Conservation (phyloP, 2,329 filamentous ascomycete species). For the Pezicula neosporulosa region DNA sequence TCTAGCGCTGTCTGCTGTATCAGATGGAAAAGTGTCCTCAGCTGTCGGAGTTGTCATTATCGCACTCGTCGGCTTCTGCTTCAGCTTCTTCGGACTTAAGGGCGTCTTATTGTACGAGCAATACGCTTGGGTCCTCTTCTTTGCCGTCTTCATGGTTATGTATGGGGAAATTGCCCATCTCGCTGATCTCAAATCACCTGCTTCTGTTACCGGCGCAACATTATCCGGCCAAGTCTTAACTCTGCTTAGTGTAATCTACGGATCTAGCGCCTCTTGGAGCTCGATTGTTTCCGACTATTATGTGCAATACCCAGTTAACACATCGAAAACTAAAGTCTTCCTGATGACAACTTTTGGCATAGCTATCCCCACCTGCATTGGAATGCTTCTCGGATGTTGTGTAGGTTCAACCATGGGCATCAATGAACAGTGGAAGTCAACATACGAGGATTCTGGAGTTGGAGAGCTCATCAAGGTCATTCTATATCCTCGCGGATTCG, state of each 20-base stretch:
- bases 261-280: slow-evolving; percentile 45
- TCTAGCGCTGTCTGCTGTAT: slow-evolving; percentile 16
- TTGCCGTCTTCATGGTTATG: slow-evolving; percentile 46
- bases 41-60: slow-evolving; percentile 18
- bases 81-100: slow-evolving; percentile 23
- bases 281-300: slow-evolving; percentile 44
- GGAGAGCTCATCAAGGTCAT: slow-evolving; percentile 42
- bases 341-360: slow-evolving; percentile 10
- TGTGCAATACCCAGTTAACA: slow-evolving; percentile 43
- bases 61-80: slow-evolving; percentile 18
- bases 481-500: slow-evolving; percentile 41
- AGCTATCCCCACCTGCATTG: slow-evolving; percentile 36
- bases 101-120: slow-evolving; percentile 18
- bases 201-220: slow-evolving; percentile 31
- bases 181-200: slow-evolving; percentile 35
- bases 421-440: slow-evolving; percentile 34
- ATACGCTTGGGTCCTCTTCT: slow-evolving; percentile 30
- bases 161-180: slow-evolving; percentile 40
- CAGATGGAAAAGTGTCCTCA: slow-evolving; percentile 12
- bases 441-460: slow-evolving; percentile 36
- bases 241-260: slow-evolving; percentile 43
- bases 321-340: slow-evolving; percentile 24
- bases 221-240: slow-evolving; percentile 37
- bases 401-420: slow-evolving; percentile 39
- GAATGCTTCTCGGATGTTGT: slow-evolving; percentile 42